These are phyloP conservation scores for Alternaria ventricosa DNA, from an alignment of 2,329 filamentous ascomycete species.

Conservation along the genomic window DNA sequence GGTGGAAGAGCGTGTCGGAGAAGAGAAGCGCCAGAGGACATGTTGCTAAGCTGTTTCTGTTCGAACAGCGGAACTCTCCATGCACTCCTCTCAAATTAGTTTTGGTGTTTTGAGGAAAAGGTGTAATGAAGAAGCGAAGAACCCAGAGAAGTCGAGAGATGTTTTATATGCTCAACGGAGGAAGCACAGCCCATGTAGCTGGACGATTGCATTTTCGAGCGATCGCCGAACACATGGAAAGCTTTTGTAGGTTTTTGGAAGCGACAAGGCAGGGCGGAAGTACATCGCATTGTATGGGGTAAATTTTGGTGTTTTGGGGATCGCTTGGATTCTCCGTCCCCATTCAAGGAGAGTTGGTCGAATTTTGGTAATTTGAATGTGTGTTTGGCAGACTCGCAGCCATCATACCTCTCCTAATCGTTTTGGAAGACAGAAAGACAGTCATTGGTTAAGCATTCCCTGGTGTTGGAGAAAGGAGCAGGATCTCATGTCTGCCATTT, in stretches of 20 bases:
- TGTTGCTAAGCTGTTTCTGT: too few species aligned
- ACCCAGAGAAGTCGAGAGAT: background rate
- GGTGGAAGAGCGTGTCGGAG: background rate
- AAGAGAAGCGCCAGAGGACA: background rate
- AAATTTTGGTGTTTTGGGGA: background rate
- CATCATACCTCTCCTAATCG: too few species aligned
- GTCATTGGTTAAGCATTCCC: too few species aligned
- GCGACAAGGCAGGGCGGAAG: background rate
- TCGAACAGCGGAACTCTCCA: background rate
- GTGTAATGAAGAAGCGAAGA: background rate
- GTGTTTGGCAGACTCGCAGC: background rate
- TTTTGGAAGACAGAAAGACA: too few species aligned
- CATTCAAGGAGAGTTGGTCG: accelerated
- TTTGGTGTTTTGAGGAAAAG: background rate
- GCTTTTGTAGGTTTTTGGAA: background rate
- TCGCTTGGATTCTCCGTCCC: background rate
- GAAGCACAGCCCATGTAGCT: too few species aligned
- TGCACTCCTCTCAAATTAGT: too few species aligned
- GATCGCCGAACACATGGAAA: background rate
- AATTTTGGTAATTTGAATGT: background rate
- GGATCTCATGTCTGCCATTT: too few species aligned
- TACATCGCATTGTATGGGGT: too few species aligned
- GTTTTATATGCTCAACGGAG: background rate
- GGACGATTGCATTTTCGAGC: background rate
- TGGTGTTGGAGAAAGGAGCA: too few species aligned